phyloP scores from a whole-genome alignment of 768 basidiomycete genomes.

The Baorangia bicolor region DNA sequence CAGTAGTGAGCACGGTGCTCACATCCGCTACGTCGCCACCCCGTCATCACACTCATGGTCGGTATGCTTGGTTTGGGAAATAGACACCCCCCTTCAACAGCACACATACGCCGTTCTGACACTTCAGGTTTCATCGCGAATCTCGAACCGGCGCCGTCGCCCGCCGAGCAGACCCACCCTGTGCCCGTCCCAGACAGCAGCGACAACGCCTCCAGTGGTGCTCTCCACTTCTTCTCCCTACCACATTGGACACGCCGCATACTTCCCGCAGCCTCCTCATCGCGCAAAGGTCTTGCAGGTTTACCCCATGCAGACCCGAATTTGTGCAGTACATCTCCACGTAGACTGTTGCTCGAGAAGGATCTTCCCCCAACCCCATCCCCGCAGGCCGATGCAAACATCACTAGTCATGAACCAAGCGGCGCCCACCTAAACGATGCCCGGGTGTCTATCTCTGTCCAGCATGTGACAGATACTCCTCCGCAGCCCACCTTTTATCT shows the following conservation, averaged over 20 bases:
- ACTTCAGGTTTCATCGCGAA: constrained; percentile 33
- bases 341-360: constrained; percentile 35
- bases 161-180: constrained; percentile 46
- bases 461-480: constrained; percentile 29
- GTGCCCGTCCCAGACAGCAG: constrained; percentile 44
- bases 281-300: constrained; percentile 31
- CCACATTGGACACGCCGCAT: constrained; percentile 63
- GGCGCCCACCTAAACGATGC: constrained; percentile 7
- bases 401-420: background rate
- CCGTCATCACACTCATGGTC: constrained; percentile 33
- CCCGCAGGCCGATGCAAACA: background rate
- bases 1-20: background rate
- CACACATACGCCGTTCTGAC: constrained; percentile 25
- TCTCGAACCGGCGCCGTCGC: constrained; percentile 33
- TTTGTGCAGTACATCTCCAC: constrained; percentile 14
- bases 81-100: constrained; percentile 33
- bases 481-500: constrained; percentile 58
- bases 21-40: too few relatives aligned
- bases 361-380: constrained; percentile 50
- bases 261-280: constrained; percentile 30
- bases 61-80: constrained; percentile 37
- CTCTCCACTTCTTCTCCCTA: constrained; percentile 59
- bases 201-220: constrained; percentile 37
- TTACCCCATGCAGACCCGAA: constrained; percentile 14
- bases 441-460: constrained; percentile 19